Evolutionary conservation across 2,329 filamentous ascomycete genomes (phyloP), one percentile per base, ranked within the genome.

Genomic region (Pezicula carpinea): DNA sequence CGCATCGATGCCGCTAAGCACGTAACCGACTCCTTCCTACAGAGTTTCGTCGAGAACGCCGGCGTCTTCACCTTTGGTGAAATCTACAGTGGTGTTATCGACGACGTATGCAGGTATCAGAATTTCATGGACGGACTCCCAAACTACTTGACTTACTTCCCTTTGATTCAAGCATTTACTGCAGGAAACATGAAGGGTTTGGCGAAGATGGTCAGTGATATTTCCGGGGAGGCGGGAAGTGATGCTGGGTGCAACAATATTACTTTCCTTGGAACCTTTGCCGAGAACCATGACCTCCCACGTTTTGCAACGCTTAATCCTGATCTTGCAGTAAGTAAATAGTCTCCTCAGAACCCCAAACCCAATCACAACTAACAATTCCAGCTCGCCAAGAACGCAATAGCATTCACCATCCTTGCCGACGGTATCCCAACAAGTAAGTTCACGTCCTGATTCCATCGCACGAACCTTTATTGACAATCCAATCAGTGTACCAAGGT

Each of bases 361-460:
- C 13, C 38, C 11, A 8, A 26, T 6, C 10, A n/a, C 11, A 40
- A 26, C 18, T 23, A 40, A 35, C 17, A 34, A 35, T 5, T 11
- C n/a, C 7, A 40, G 23, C 36, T 51, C 22, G 70, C 69, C 22
- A 69, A 70, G 52, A 76, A 76, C 50, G 60, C 70, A 29, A 59
- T 75, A 36, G 65, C 70, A 5, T 75, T 68, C 55, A 73, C 65
- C 7, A 67, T 76, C 42, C 64, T 76, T 29, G 57, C 61, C 11
- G 68, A 75, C 50, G 74, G 74, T 19, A 70, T 76, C 23, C 73
- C 74, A 1, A 72, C 76, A 53, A 44, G 43, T 45, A 45, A 36
- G 32, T 45, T 4, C 15, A 15, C 18, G 5, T 39, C 18, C 15
- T 5, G 7, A 10, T 23, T 13, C 17, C 65, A 64, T n/a, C 15